Percentiles rank a stretch among this genome's conserved stretches.
Conservation (phyloP, 208 protist species). For the Crithidia bombi region DNA sequence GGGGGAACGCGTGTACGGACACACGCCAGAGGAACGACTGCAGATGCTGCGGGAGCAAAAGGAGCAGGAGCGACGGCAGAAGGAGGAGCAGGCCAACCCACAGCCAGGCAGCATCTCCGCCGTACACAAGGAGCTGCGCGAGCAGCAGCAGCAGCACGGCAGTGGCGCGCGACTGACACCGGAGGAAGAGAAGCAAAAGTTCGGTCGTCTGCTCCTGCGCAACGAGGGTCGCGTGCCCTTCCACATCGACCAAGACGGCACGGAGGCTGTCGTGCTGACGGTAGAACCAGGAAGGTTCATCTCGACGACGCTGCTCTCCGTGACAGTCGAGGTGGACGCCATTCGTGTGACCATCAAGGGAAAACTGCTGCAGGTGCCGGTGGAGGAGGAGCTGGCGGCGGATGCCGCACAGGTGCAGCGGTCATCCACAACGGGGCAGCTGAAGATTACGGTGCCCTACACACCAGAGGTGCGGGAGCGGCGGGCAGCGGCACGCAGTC, state of each 20-base stretch:
- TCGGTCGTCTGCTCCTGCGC: slow-evolving; percentile 88
- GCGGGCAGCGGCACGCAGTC: slow-evolving; percentile 15
- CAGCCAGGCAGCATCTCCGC: slow-evolving; percentile 60
- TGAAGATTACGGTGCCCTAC: slow-evolving; percentile 85
- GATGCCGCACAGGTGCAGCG: slow-evolving; percentile 74
- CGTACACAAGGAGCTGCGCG: slow-evolving; percentile 66
- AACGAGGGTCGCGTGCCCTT: slow-evolving; percentile 94
- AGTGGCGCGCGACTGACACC: slow-evolving; percentile 54
- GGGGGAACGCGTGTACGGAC: slow-evolving; percentile 90
- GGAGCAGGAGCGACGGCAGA: slow-evolving; percentile 51
- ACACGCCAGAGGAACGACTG: slow-evolving; percentile 89
- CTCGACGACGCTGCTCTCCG: slow-evolving; percentile 91
- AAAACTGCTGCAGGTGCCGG: slow-evolving; percentile 93
- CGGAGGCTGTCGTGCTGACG: slow-evolving; percentile 73
- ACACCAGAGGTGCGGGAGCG: slow-evolving; percentile 49
- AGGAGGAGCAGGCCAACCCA: slow-evolving; percentile 41
- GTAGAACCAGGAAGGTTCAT: slow-evolving; percentile 93
- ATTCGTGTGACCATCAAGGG: slow-evolving; percentile 93
- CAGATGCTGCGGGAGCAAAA: slow-evolving; percentile 89
- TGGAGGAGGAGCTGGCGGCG: slow-evolving; percentile 83
- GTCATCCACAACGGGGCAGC: slow-evolving; percentile 73
- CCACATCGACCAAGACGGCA: slow-evolving; percentile 79
- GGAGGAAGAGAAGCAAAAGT: slow-evolving; percentile 90
- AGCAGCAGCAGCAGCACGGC: slow-evolving; percentile 56
- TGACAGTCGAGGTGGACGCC: slow-evolving; percentile 93